Percentiles rank a stretch among this genome's conserved stretches.
Conservation (phyloP, 805 yeast genomes). For the Lipomyces yamadae region DNA sequence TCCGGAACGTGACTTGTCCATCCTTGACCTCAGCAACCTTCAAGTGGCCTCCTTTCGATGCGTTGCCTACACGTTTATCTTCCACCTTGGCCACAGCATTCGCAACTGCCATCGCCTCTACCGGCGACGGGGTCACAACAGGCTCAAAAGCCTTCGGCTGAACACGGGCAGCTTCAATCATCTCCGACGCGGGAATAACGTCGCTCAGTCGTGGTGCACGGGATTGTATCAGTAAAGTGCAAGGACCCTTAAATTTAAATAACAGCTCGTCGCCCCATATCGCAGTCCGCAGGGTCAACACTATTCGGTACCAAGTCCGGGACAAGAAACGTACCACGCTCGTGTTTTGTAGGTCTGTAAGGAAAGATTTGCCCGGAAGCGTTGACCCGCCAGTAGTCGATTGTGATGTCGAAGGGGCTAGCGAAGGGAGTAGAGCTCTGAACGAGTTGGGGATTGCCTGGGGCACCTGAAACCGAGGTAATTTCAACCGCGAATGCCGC, state of each 20-base stretch:
- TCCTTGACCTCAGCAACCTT: conserved; percentile 43
- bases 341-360: not conserved
- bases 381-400: not conserved
- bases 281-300: conserved; percentile 30
- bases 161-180: conserved; percentile 31
- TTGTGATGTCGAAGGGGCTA: conserved; percentile 7
- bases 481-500: conserved; percentile 28
- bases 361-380: not conserved
- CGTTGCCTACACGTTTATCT: conserved; percentile 26
- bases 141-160: conserved; percentile 30
- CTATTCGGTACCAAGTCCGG: conserved; percentile 22
- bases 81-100: conserved; percentile 16
- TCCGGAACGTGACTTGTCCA: conserved; percentile 42
- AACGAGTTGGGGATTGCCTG: conserved; percentile 17
- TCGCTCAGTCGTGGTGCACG: conserved; percentile 39
- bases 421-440: not conserved
- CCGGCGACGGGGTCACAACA: not conserved
- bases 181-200: conserved; percentile 39
- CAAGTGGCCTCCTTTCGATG: conserved; percentile 40
- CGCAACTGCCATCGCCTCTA: conserved; percentile 5
- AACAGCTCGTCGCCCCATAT: conserved; percentile 42
- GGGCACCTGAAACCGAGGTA: conserved; percentile 33
- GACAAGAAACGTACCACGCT: conserved; percentile 15
- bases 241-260: conserved; percentile 42
- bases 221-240: conserved; percentile 43